Evolutionary conservation across 345 rosid genomes (phyloP), one percentile per base, ranked within the genome.

Genomic region (Heritiera fomes): DNA sequence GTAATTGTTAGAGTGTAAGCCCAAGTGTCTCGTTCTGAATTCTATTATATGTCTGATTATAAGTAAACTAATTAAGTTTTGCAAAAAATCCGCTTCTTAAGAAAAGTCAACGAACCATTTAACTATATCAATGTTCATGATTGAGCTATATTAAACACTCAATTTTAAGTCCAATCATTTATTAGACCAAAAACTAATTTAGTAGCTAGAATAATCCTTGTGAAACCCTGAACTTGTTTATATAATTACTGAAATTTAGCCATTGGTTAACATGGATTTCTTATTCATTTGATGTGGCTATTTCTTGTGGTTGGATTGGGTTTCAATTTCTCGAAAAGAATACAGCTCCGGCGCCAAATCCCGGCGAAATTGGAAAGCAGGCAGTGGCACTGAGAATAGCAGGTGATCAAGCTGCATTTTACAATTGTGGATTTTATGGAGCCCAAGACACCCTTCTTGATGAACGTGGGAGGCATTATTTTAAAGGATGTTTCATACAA

Each of bases 391-490:
- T 91, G 45, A 88, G 92, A 84, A 82, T 91, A 40, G 89, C 84
- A 32, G 98, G 95, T 8, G 97, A 94, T 73, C 90, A 88, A 79
- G 89, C 91, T 30, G 97, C 98, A 0, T 91, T 94, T 79, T 91
- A 88, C 43, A 86, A 90, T 0, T 94, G 98, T 79, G 98, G 98
- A 62, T 91, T 94, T 77, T 93, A 83, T 56, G 94, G 98, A 73
- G 91, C 94, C 11, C 98, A 94, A 89, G 98, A 94, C 83, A 94
- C 98, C 0, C 96, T 94, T 72, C 85, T 83, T 80, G 98, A 94
- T 62, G 89, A 91, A 76, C 77, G 55, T 12, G 98, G 98, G 17
- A 88, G 88, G 65, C 98, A 94, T 80, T 94, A 87, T 77, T 94
- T 82, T 77, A 86, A 83, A 78, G 89, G 84, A 11, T 93, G 97